Evolutionary conservation across 2,329 filamentous ascomycete genomes (phyloP), one percentile per base, ranked within the genome.

Genomic region (Aspergillus tubingensis): DNA sequence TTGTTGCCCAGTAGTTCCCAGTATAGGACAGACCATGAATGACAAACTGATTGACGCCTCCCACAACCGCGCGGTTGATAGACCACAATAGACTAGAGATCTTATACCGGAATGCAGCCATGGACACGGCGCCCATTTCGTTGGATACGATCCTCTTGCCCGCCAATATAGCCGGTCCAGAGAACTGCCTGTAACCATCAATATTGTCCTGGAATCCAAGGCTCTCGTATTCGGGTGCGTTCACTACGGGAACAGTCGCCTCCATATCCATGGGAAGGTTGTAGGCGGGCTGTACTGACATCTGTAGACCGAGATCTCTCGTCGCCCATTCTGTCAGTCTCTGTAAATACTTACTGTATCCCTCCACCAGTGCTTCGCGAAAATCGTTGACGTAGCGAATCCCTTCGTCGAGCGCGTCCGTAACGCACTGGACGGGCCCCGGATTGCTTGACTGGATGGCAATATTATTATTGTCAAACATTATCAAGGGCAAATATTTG

Each of bases 1-100:
- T 82, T 1, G 80, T 82, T 48, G 78, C 76, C 0, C 68, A 65
- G 59, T 82, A 82, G 4, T 76, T 65, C 1, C 76, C 76, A 0
- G 73, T 74, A 54, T 79, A 81, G 0, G 79, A 68, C 52, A 72
- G 72, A 0, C 80, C 81, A 57, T 84, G 82, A 10, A 82, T 66
- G 6, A 83, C 76, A 39, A 79, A 67, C 52, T 77, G 74, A 49
- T 79, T 82, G 30, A 82, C 70, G 4, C 76, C 76, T 10, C 74
- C 80, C 0, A 74, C 76, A 21, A 78, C 68, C 0, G 77, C 75
- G 5, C 73, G 68, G 50, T 80, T 80, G 13, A 78, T 67, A 13
- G 72, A 65, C 57, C 69, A 77, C 4, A 78, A 53, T 2, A 79
- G 63, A 7, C 72, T 63, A 0, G 72, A 66, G 3, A 75, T 58